phyloP scores from a whole-genome alignment of 1,284 basidiomycete genomes.

The Ceratobasidium sp. region DNA sequence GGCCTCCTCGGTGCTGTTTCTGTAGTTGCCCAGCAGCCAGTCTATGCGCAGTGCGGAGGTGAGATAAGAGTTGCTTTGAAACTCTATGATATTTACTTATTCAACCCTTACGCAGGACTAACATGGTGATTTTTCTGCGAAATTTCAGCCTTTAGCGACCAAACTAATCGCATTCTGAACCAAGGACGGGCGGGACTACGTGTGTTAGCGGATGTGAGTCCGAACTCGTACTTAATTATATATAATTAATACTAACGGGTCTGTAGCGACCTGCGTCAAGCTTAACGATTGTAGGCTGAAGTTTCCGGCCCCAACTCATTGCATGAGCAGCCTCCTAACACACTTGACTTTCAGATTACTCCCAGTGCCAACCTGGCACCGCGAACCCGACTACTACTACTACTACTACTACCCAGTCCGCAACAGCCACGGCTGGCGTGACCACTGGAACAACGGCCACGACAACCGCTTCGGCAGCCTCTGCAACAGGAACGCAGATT shows the following conservation, averaged over 20 bases:
- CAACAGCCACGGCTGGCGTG: not conserved
- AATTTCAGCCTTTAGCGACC: not conserved
- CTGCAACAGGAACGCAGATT: slow-evolving; percentile 65
- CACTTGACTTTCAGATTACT: slow-evolving; percentile 21
- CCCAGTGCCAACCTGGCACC: slow-evolving; percentile 36
- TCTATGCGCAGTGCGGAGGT: slow-evolving; percentile 41
- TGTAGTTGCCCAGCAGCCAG: slow-evolving; percentile 30
- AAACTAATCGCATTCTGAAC: slow-evolving; percentile 1
- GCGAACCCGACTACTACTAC: slow-evolving; percentile 7
- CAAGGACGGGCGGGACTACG: slow-evolving; percentile 39
- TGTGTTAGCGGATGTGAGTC: slow-evolving; percentile 38
- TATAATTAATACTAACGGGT: not conserved
- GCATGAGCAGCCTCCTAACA: not conserved
- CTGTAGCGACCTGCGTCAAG: slow-evolving; percentile 36
- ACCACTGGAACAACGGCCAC: slow-evolving; percentile 17
- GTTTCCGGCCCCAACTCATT: too few relatives aligned
- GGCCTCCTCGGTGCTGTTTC: slow-evolving; percentile 9
- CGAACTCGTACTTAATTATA: not conserved
- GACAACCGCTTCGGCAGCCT: slow-evolving; percentile 50
- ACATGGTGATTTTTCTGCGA: slow-evolving; percentile 8
- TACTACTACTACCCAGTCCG: not conserved
- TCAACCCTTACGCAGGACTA: slow-evolving; percentile 6
- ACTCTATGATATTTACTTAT: not conserved
- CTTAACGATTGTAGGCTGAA: slow-evolving; percentile 32
- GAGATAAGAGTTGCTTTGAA: not conserved